phyloP scores from a whole-genome alignment of 108 stramenopile species.

The Mayamaea pseudoterrestris region DNA sequence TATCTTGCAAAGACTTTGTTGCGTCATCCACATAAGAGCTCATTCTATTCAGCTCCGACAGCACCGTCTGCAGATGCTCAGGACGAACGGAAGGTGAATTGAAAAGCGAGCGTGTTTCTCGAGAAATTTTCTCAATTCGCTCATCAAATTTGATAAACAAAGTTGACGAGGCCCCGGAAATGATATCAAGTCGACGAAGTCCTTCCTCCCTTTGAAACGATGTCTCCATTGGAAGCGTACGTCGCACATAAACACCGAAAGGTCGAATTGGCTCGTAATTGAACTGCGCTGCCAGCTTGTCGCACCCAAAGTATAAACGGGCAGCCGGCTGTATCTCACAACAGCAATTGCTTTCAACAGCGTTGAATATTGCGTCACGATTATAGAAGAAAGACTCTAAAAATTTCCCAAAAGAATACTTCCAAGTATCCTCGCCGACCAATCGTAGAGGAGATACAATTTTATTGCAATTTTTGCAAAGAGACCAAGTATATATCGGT shows the following conservation, averaged over 20 bases:
- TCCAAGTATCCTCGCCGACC: constrained; percentile 89
- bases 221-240: constrained; percentile 71
- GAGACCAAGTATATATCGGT: constrained; percentile 88
- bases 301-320: constrained; percentile 82
- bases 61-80: constrained; percentile 71
- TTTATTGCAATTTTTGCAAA: constrained; percentile 73
- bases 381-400: constrained; percentile 93
- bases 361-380: constrained; percentile 63
- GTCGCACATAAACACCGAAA: constrained; percentile 74
- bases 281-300: constrained; percentile 79
- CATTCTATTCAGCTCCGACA: constrained; percentile 66
- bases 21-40: constrained; percentile 74
- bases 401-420: constrained; percentile 94
- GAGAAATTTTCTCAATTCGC: constrained; percentile 77
- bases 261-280: constrained; percentile 75
- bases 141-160: constrained; percentile 79
- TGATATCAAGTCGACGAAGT: constrained; percentile 53
- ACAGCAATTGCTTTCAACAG: constrained; percentile 78
- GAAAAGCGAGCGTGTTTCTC: constrained; percentile 68
- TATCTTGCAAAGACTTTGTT: constrained; percentile 70
- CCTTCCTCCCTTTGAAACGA: constrained; percentile 54
- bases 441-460: constrained; percentile 78
- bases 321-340: constrained; percentile 71
- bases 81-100: constrained; percentile 51
- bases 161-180: constrained; percentile 60